These are phyloP conservation scores for Schizonepeta tenuifolia DNA, from an alignment of 257 asterid species.

Conservation along the genomic window DNA sequence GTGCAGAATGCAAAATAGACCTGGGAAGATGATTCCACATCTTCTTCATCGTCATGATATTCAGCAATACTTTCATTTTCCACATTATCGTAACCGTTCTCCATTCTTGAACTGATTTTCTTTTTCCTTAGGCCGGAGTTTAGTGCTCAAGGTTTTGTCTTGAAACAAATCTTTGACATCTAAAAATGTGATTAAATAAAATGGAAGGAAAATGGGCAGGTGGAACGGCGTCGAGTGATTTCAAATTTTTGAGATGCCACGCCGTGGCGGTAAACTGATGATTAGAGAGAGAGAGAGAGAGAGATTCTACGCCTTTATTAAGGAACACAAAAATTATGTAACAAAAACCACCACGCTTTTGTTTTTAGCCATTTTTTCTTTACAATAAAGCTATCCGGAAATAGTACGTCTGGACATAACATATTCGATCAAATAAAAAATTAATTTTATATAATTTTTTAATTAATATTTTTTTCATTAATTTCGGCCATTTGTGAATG, in stretches of 20 bases:
- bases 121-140: not conserved
- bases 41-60: not conserved
- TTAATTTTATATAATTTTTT: no score
- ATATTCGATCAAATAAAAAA: no score
- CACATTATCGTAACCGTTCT: not conserved
- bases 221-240: constrained; percentile 12
- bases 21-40: not conserved
- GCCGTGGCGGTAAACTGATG: constrained; percentile 25
- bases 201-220: not conserved
- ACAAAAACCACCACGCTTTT: no score
- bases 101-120: not conserved
- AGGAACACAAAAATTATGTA: no score
- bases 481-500: no score
- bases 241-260: not conserved
- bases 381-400: no score
- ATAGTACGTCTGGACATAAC: no score
- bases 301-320: no score
- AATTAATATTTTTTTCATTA: no score
- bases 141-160: not conserved
- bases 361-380: no score
- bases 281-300: no score
- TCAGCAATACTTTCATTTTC: not conserved
- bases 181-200: not conserved
- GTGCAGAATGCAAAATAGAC: not conserved
- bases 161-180: not conserved